phyloP scores from a whole-genome alignment of 2,329 filamentous ascomycete species.

The Aspergillus sp. region DNA sequence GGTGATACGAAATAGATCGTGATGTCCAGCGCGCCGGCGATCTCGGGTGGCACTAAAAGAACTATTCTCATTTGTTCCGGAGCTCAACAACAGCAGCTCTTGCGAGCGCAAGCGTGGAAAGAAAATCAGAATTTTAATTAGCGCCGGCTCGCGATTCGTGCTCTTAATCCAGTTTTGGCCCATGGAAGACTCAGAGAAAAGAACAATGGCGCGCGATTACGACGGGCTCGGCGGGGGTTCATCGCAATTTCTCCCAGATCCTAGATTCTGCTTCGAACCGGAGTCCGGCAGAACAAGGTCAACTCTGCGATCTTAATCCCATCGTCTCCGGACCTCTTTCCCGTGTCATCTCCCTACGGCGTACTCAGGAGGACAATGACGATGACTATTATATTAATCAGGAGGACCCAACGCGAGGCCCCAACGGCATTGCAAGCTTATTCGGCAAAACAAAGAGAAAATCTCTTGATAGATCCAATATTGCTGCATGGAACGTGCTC shows the following conservation, averaged over 20 bases:
- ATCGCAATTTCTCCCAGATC: background rate
- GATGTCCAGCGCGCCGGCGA: no score
- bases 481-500: constrained; percentile 10
- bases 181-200: background rate
- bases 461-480: constrained; percentile 10
- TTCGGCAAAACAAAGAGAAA: constrained; percentile 3
- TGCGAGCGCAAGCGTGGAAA: background rate
- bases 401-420: background rate
- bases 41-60: no score
- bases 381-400: no score
- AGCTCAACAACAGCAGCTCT: no score
- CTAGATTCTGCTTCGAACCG: no score
- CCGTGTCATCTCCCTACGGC: no score
- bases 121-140: background rate
- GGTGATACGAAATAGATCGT: background rate
- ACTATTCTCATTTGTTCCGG: no score
- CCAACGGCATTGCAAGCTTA: constrained; percentile 4
- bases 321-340: no score
- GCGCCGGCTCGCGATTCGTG: background rate
- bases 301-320: no score
- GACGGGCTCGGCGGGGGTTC: background rate
- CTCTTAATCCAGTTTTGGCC: background rate
- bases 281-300: no score
- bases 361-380: no score
- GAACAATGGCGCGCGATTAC: background rate